Base-by-base conservation (phyloP, 176 grass and related monocot genomes). In the Areca catechu region DNA sequence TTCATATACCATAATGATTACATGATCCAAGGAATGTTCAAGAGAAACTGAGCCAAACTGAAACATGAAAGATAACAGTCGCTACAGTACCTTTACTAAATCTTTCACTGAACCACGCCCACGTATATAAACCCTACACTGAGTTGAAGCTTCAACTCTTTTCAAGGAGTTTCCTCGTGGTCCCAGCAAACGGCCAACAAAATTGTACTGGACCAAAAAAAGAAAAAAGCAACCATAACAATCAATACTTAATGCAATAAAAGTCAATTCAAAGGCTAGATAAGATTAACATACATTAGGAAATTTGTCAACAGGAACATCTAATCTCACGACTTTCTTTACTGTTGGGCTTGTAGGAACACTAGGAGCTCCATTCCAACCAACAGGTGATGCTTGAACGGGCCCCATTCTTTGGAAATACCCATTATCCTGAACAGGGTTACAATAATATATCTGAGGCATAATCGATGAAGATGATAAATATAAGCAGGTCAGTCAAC, bases 111-210 rank as follows among this genome's bases (percentile, higher is more conserved):
- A 98, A 65, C 94, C 94, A 3, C 70, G 63, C 27, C 94, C 94
- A 6, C 94, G 88, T 65, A 98, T 98, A 58, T 98, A 98, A 78
- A 98, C 84, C 69, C 94, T 88, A 74, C 94, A 98, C 47, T 98
- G 94, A 20, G 94, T 98, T 6, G 94, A 57, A 68, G 78, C 88
- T 80, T 98, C 94, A 71, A 98, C 94, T 78, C 94, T 84, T 85
- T 98, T 98, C 73, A 98, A 79, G 55, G 94, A 98, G 80, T 98
- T 98, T 24, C 88, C 94, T 43, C 94, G 84, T 3, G 94, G 94
- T 20, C 94, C 94, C 76, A 98, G 58, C 57, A 98, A 76, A 50
- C 94, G 87, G 15, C 94, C 94, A 69, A 98, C 94, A 83, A 98
- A 98, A 25, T 98, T 98, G 78, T 76, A 98, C 93, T 98, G 19